Evolutionary conservation across 2,329 filamentous ascomycete genomes (phyloP).

Genomic region (Aureobasidium sp.): DNA sequence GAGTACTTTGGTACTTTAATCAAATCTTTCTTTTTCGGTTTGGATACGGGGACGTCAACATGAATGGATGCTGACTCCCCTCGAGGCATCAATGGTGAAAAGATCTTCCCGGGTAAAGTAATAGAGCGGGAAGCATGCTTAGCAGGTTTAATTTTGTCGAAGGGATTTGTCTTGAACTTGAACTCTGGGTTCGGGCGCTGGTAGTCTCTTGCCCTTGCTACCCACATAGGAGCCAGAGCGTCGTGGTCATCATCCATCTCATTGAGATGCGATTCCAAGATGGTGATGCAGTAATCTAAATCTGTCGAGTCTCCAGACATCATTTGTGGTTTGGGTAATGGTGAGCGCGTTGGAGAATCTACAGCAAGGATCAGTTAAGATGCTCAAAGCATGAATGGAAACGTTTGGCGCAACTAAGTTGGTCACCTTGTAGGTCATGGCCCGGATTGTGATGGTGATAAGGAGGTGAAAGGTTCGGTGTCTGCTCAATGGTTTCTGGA

Average conservation of each 20-base stretch:
- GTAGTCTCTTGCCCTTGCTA: constrained; percentile 14
- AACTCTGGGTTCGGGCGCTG: neutral
- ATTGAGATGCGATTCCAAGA: constrained; percentile 2
- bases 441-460: too few species aligned
- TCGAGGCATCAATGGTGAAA: neutral
- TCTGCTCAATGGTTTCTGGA: too few species aligned
- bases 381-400: too few species aligned
- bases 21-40: neutral
- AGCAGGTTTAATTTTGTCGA: neutral
- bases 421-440: too few species aligned
- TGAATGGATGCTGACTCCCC: neutral
- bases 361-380: too few species aligned
- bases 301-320: neutral
- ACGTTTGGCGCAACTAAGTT: too few species aligned
- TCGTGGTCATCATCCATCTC: constrained; percentile 20
- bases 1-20: constrained; percentile 33
- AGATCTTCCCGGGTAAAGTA: neutral
- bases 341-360: neutral
- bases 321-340: neutral
- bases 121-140: neutral
- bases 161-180: neutral
- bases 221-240: constrained; percentile 16
- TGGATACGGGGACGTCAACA: neutral
- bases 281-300: neutral
- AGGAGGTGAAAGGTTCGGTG: too few species aligned